Evolutionary conservation across 345 rosid species (phyloP), one percentile per base, ranked within the genome.

Genomic region (Salix caprea): DNA sequence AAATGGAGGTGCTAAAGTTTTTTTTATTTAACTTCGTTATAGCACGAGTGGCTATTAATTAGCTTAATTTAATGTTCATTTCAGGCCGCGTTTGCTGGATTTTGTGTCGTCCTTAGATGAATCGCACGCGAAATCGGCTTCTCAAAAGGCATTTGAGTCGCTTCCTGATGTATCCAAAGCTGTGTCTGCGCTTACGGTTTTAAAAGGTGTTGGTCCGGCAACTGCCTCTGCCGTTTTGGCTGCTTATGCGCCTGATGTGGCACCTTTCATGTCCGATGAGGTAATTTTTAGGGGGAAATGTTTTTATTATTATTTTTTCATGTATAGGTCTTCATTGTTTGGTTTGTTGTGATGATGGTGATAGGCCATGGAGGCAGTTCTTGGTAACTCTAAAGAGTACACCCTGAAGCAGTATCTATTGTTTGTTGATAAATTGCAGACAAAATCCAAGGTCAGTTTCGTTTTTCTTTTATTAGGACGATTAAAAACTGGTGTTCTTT

Each of bases 201-300:
- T 95, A 84, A 93, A 91, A 86, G 99, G 99, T 7, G 91, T 93
- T 3, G 97, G 98, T 69, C 91, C 98, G 9, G 99, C 99, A 7
- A 91, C 97, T 0, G 97, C 96, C 13, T 93, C 97, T 4, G 97
- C 97, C 36, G 83, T 95, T 82, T 79, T 90, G n/a, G 96, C 97
- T 71, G 94, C 97, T 77, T 91, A 86, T 65, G 94, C 97, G 1
- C 97, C 96, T 5, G 90, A 88, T 60, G 75, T 88, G 73, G 92
- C 92, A 16, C 96, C 97, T 0, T 90, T 93, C 76, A 93, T 93
- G 97, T 93, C 96, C 60, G 94, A 95, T 69, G 97, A 95, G 93
- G 97, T 95, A 50, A 30, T 9, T 76, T 52, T 62, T 37, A 65
- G 23, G 50, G 15, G 66, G 16, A 28, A 72, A 23, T 6, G 32